phyloP scores from a whole-genome alignment of 768 basidiomycete species.

The Termitomyces titanicus region DNA sequence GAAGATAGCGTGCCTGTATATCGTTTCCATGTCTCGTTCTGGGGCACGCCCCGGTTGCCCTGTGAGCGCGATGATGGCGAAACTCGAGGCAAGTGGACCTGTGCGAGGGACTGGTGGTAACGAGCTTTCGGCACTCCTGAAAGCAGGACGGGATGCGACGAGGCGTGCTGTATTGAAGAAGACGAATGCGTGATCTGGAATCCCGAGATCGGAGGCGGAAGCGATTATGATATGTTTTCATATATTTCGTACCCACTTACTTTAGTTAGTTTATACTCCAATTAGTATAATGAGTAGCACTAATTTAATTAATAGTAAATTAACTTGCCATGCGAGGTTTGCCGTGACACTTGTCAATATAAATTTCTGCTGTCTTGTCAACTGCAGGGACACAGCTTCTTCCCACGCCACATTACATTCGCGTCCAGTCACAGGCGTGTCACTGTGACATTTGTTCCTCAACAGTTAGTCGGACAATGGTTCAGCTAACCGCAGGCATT shows the following conservation, averaged over 20 bases:
- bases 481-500: constrained; percentile 58
- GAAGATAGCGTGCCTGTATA: constrained; percentile 81
- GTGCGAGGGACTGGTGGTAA: constrained; percentile 90
- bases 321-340: not conserved
- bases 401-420: constrained; percentile 16
- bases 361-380: not conserved
- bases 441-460: constrained; percentile 5
- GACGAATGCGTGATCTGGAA: constrained; percentile 11
- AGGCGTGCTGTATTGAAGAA: constrained; percentile 51
- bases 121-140: constrained; percentile 75
- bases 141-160: constrained; percentile 89
- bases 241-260: constrained; percentile 10
- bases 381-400: not conserved
- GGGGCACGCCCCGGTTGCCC: constrained; percentile 44
- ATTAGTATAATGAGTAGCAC: not conserved
- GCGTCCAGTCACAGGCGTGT: constrained; percentile 19
- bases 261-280: constrained; percentile 14
- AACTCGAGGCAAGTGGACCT: constrained; percentile 43
- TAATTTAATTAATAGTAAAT: constrained; percentile 7
- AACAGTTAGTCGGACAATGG: constrained; percentile 11
- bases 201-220: not conserved
- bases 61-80: constrained; percentile 51
- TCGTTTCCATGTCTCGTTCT: constrained; percentile 80
- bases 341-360: not conserved
- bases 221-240: constrained; percentile 7